Conservation (phyloP, 2,329 filamentous ascomycete species). For the Hyphodiscus sp. region DNA sequence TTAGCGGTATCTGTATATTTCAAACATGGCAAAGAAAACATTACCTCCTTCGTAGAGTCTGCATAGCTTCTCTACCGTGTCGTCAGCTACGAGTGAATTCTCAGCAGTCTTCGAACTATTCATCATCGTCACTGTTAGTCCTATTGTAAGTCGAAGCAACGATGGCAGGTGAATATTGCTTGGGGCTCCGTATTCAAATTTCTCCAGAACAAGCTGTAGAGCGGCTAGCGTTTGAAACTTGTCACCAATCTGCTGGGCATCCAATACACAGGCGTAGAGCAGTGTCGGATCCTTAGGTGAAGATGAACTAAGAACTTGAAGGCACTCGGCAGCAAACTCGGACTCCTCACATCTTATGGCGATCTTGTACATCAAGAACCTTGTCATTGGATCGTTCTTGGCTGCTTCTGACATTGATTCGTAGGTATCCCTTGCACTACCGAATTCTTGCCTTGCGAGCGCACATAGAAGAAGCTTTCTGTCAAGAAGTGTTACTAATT, state of each 20-base stretch:
- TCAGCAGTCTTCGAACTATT: conserved; percentile 19
- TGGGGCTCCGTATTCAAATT: conserved; percentile 41
- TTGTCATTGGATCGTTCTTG: conserved; percentile 57
- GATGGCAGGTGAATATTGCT: conserved; percentile 52
- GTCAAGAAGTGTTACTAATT: not conserved
- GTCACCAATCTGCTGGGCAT: conserved; percentile 62
- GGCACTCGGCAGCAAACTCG: conserved; percentile 54
- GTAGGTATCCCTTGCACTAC: conserved; percentile 49
- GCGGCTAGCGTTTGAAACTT: conserved; percentile 51
- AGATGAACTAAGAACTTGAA: conserved; percentile 52
- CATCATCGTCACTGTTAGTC: conserved; percentile 40
- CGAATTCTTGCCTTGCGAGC: conserved; percentile 49
- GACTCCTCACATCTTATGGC: conserved; percentile 54
- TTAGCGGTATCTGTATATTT: conserved; percentile 1
- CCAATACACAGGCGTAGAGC: conserved; percentile 73
- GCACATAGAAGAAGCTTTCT: conserved; percentile 72
- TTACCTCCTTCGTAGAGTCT: conserved; percentile 45
- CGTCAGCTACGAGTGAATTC: not conserved
- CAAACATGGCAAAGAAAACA: not conserved
- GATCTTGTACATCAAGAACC: conserved; percentile 70
- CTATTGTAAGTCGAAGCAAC: conserved; percentile 55
- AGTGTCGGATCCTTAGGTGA: conserved; percentile 51
- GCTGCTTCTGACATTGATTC: conserved; percentile 50
- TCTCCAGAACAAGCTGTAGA: conserved; percentile 54
- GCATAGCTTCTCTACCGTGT: conserved; percentile 44